phyloP scores from a whole-genome alignment of 2,329 filamentous ascomycete species.

The Xylaria sp. region DNA sequence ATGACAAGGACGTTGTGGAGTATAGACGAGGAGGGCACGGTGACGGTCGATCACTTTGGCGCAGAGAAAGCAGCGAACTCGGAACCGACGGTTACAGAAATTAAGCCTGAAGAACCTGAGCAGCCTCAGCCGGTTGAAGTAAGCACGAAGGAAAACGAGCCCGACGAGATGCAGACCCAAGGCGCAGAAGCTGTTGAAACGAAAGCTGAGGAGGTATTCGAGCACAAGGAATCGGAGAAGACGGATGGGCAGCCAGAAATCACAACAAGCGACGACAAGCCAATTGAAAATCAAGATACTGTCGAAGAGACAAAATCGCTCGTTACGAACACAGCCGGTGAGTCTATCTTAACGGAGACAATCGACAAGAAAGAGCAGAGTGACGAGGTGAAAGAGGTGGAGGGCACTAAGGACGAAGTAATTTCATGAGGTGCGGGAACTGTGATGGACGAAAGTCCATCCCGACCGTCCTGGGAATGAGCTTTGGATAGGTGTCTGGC shows the following conservation, averaged over 20 bases:
- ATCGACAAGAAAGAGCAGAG: conserved; percentile 45
- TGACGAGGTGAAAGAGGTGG: conserved; percentile 47
- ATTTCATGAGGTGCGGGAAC: conserved; percentile 34
- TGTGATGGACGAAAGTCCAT: conserved; percentile 1
- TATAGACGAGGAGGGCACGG: conserved; percentile 61
- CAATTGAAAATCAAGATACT: conserved; percentile 32
- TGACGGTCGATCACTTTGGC: conserved; percentile 52
- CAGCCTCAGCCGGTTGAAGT: conserved; percentile 2
- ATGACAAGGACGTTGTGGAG: conserved; percentile 61
- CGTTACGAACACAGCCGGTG: conserved; percentile 48
- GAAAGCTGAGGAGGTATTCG: conserved; percentile 7
- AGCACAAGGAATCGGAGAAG: conserved; percentile 15
- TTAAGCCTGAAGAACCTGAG: conserved; percentile 18
- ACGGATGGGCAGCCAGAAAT: conserved; percentile 21
- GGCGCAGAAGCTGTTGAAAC: conserved; percentile 18
- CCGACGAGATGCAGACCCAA: conserved; percentile 26
- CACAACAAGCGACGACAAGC: conserved; percentile 29
- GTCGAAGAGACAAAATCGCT: conserved; percentile 47
- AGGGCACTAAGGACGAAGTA: conserved; percentile 45
- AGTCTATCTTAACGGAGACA: conserved; percentile 48
- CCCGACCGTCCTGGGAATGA: neutral
- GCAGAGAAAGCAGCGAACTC: conserved; percentile 23
- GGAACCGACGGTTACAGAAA: conserved; percentile 33
- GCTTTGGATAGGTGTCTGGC: neutral
- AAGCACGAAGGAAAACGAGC: conserved; percentile 12